Evolutionary conservation across 352 stramenopile genomes (phyloP).

Genomic region (Globisporangium uncinulatum): DNA sequence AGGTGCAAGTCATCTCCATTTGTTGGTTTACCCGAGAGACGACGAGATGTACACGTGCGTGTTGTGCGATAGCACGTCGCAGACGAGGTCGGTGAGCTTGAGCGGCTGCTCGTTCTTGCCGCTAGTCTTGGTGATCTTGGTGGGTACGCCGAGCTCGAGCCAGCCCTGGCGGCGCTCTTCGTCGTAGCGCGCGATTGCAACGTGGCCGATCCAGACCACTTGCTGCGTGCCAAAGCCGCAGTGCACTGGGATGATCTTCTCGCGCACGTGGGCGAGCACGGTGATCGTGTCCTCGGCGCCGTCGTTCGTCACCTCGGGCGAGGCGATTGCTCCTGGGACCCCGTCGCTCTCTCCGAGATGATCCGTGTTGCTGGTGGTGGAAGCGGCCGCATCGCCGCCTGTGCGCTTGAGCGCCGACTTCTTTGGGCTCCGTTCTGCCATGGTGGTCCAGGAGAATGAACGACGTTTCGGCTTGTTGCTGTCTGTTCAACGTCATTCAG

Average conservation of each 20-base stretch:
- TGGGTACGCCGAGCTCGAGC: conserved; percentile 42
- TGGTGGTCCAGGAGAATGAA: neutral
- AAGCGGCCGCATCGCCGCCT: neutral
- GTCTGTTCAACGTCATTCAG: no score
- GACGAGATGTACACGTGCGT: conserved; percentile 67
- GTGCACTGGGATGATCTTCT: conserved; percentile 68
- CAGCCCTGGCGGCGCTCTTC: conserved; percentile 41
- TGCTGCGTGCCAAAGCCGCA: conserved; percentile 73
- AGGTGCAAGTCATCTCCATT: no score
- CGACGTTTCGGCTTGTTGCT: neutral
- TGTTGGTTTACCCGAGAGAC: conserved; percentile 22
- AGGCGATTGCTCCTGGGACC: neutral
- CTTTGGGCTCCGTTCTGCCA: neutral
- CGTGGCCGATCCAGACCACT: conserved; percentile 62
- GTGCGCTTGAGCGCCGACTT: conserved; percentile 1
- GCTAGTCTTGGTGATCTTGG: conserved; percentile 29
- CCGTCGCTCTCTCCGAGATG: neutral
- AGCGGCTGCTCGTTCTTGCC: conserved; percentile 33
- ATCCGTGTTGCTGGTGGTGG: neutral
- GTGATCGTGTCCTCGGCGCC: conserved; percentile 49
- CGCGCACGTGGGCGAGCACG: conserved; percentile 51
- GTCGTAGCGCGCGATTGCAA: conserved; percentile 66
- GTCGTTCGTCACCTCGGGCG: conserved; percentile 25
- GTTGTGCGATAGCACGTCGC: conserved; percentile 49
- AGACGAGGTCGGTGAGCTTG: conserved; percentile 49